Base-by-base conservation (phyloP, 192 early-diverging fungal species). In the Rhizophlyctis rosea region DNA sequence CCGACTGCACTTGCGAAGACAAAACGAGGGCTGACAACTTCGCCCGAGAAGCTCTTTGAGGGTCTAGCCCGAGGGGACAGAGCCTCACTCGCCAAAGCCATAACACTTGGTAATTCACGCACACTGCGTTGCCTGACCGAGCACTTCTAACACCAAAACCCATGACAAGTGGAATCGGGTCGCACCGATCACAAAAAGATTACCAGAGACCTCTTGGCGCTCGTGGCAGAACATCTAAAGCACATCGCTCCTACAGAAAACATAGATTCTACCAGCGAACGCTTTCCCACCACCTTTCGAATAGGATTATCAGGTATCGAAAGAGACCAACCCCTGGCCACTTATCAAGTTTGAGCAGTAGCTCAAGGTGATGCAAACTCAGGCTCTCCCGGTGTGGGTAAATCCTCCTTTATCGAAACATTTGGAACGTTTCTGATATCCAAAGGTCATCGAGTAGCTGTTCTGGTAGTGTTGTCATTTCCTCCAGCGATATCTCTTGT, bases 321-420 rank as follows among this genome's bases (percentile, higher is more conserved):
- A 47, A 3, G 5, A 7, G 16, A 4, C 48, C 28, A 9, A 62
- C 33, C 9, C 23, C 21, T 44, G 2, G 4, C n/a, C n/a, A n/a
- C n/a, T n/a, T n/a, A n/a, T n/a, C n/a, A n/a, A n/a, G n/a, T n/a
- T n/a, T n/a, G n/a, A n/a, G n/a, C n/a, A n/a, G n/a, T n/a, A n/a
- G n/a, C n/a, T n/a, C n/a, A n/a, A n/a, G n/a, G n/a, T n/a, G n/a
- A n/a, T n/a, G n/a, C n/a, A n/a, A n/a, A n/a, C 3, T 13, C 47
- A 71, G 76, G 76, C 30, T 76, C 86, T 16, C 91, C 91, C 0
- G 91, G 91, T 1, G 91, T 93, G 9, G 91, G 90, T 2, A 93
- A 93, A 65, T 88, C 86, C n/a, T 88, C 87, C 36, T 93, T 93
- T 60, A 91, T 93, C 64, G 91, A 93, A 58, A 66, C 83, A 3